A percentile compares a stretch with the other conserved stretches of the same genome.
phyloP scores from a whole-genome alignment of 1,139 yeast genomes.

The Candida sanyaensis region DNA sequence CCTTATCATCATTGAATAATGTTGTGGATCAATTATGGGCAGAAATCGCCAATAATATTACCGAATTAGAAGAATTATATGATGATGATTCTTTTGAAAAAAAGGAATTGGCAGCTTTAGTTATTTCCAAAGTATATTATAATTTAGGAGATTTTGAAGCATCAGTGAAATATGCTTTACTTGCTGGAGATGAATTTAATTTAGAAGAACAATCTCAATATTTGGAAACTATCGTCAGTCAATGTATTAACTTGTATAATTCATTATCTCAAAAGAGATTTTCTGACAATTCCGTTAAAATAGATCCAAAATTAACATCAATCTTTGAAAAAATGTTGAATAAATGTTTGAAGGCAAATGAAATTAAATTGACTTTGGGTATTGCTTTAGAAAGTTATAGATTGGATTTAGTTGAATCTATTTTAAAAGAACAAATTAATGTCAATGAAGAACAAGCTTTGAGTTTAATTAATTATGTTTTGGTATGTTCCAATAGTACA shows the following conservation, averaged over 20 bases:
- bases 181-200: slow-evolving; percentile 81
- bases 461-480: slow-evolving; percentile 68
- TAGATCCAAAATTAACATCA: slow-evolving; percentile 63
- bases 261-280: slow-evolving; percentile 59
- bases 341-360: slow-evolving; percentile 73
- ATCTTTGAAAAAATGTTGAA: slow-evolving; percentile 87
- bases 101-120: slow-evolving; percentile 83
- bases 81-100: slow-evolving; percentile 81
- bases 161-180: slow-evolving; percentile 84
- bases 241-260: slow-evolving; percentile 85
- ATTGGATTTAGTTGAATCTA: slow-evolving; percentile 72
- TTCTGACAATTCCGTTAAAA: slow-evolving; percentile 36
- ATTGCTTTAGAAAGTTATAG: slow-evolving; percentile 88
- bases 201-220: slow-evolving; percentile 77
- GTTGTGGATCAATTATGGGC: slow-evolving; percentile 96
- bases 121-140: slow-evolving; percentile 93
- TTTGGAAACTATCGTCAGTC: slow-evolving; percentile 90
- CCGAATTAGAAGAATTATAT: slow-evolving; percentile 86
- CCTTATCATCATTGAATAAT: slow-evolving; percentile 76
- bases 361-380: slow-evolving; percentile 83
- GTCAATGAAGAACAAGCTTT: slow-evolving; percentile 49
- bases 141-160: slow-evolving; percentile 93
- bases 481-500: slow-evolving; percentile 72
- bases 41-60: slow-evolving; percentile 87
- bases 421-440: slow-evolving; percentile 51